Percentiles rank a stretch among this genome's conserved stretches.
These are phyloP conservation scores for Limonium bicolor DNA, from an alignment of 148 eudicot genomes.

Conservation along the genomic window DNA sequence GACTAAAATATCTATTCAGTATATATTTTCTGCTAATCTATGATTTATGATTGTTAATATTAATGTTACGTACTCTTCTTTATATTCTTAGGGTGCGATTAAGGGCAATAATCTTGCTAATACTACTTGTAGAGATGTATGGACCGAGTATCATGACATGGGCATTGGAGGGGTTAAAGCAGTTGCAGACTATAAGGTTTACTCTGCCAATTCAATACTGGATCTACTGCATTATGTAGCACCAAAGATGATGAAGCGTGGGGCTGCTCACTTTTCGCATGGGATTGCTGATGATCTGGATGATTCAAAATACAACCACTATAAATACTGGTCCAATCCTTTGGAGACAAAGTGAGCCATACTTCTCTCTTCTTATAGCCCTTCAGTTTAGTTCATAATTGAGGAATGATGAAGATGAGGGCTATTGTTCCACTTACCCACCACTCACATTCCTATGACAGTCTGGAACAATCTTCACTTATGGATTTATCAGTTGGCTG, in stretches of 20 bases:
- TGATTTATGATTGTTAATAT: no score
- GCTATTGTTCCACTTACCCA: no score
- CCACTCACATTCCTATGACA: no score
- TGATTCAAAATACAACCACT: constrained; percentile 70
- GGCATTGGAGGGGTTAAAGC: constrained; percentile 77
- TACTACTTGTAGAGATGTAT: constrained; percentile 69
- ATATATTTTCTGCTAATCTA: no score
- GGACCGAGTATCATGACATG: constrained; percentile 99
- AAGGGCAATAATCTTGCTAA: constrained; percentile 70
- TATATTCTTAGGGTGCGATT: constrained; percentile 46
- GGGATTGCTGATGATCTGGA: constrained; percentile 87
- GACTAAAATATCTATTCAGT: no score
- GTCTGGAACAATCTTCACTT: no score
- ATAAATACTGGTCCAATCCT: constrained; percentile 94
- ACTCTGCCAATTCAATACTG: constrained; percentile 53
- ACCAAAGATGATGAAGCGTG: constrained; percentile 91
- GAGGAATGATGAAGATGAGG: no score
- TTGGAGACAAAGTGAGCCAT: constrained; percentile 61
- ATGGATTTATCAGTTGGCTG: no score
- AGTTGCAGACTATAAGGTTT: constrained; percentile 64
- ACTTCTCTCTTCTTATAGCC: not conserved
- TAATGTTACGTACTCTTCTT: no score
- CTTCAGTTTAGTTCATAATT: not conserved
- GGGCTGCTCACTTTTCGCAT: constrained; percentile 66
- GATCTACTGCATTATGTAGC: constrained; percentile 81